Conservation (phyloP, 768 basidiomycete genomes). For the Collybiopsis luxurians region DNA sequence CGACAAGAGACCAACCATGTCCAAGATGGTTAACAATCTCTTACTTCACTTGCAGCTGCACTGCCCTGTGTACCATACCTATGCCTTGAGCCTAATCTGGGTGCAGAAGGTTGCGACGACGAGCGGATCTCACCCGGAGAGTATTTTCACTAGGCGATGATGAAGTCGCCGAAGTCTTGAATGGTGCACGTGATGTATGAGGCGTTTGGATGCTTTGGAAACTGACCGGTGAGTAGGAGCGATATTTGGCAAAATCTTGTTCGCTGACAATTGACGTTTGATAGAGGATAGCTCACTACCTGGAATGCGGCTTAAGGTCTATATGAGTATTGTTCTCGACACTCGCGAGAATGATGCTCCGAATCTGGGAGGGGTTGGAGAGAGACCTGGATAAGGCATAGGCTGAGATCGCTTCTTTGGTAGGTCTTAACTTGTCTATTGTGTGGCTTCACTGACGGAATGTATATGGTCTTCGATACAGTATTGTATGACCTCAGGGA, state of each 20-base stretch:
- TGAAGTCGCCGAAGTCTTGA: conserved; percentile 52
- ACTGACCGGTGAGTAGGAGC: conserved; percentile 72
- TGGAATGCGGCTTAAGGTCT: conserved; percentile 79
- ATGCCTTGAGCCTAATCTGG: conserved; percentile 84
- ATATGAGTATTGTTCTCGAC: conserved; percentile 86
- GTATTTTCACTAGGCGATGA: conserved; percentile 71
- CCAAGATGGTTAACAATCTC: conserved; percentile 64
- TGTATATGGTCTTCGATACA: conserved; percentile 78
- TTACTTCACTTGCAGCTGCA: conserved; percentile 71
- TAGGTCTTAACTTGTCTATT: conserved; percentile 27
- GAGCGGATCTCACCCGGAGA: conserved; percentile 62
- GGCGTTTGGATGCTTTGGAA: conserved; percentile 92
- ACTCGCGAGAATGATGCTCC: conserved; percentile 77
- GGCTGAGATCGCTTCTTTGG: conserved; percentile 88
- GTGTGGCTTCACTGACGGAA: conserved; percentile 3
- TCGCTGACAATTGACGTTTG: too few relatives aligned
- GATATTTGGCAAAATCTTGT: too few relatives aligned
- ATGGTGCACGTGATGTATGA: conserved; percentile 64
- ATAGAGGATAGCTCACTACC: conserved; percentile 76
- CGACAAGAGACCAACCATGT: conserved; percentile 53
- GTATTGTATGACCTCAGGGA: conserved; percentile 76
- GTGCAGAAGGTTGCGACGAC: conserved; percentile 56
- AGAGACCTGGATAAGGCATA: conserved; percentile 98
- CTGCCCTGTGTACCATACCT: conserved; percentile 71
- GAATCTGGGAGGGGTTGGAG: conserved; percentile 70